A percentile compares a stretch with the other conserved stretches of the same genome.
Conservation (phyloP, 2,329 filamentous ascomycete genomes). For the Nemania sp. region DNA sequence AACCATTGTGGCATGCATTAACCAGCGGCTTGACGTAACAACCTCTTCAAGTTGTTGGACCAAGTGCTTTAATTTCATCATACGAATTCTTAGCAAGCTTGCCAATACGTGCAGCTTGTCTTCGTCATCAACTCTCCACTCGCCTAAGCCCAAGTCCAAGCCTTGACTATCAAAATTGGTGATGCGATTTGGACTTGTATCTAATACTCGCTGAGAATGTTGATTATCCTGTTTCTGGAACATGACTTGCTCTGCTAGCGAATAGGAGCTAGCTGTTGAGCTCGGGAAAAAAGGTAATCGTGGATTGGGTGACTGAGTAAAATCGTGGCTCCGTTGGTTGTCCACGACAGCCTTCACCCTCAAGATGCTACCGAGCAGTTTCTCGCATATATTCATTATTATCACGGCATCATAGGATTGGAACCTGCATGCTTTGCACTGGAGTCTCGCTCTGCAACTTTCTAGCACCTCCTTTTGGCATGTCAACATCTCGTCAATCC, state of each 20-base stretch:
- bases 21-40: conserved; percentile 5
- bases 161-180: not conserved
- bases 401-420: conserved; percentile 3
- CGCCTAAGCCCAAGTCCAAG: conserved; percentile 2
- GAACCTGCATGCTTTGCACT: not conserved
- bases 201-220: conserved; percentile 1
- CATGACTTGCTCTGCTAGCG: conserved; percentile 1
- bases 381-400: conserved; percentile 9
- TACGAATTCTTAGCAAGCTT: conserved; percentile 1
- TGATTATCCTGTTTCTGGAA: conserved; percentile 2
- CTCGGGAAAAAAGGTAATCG: not conserved
- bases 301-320: not conserved
- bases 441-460: not conserved
- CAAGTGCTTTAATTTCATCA: conserved; percentile 6
- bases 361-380: not conserved
- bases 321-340: conserved; percentile 3
- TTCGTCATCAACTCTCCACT: conserved; percentile 5
- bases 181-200: not conserved
- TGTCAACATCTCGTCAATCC: conserved; percentile 11
- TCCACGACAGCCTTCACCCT: conserved; percentile 7
- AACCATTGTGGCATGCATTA: conserved; percentile 9
- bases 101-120: conserved; percentile 1
- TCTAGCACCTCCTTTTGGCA: conserved; percentile 7
- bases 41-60: conserved; percentile 3
- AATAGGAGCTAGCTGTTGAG: conserved; percentile 2